Conservation (phyloP, 208 protist species). For the Eutreptiella sp. region DNA sequence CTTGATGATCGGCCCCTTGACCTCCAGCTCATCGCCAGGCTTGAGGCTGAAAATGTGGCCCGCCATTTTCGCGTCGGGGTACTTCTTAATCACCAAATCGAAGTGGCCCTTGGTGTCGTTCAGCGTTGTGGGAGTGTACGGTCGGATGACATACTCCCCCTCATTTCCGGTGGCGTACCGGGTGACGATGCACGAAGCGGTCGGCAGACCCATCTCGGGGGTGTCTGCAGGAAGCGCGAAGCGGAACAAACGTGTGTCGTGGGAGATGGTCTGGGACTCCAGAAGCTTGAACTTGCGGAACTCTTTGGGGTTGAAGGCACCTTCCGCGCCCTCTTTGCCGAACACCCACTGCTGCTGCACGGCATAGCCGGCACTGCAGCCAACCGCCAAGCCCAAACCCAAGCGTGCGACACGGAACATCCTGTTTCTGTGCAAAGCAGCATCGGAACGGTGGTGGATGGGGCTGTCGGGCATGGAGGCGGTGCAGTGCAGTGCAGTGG, state of each 20-base stretch:
- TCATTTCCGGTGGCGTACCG: slow-evolving; percentile 19
- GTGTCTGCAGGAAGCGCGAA: slow-evolving; percentile 71
- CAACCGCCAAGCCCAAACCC: too few species aligned
- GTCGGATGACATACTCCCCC: slow-evolving; percentile 18
- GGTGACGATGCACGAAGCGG: slow-evolving; percentile 63
- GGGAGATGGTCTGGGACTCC: slow-evolving; percentile 68
- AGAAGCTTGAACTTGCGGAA: slow-evolving; percentile 65
- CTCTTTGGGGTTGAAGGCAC: slow-evolving; percentile 59
- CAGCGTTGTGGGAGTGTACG: slow-evolving; percentile 20
- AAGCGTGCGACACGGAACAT: too few species aligned
- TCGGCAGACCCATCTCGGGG: slow-evolving; percentile 64
- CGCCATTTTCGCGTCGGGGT: slow-evolving; percentile 38
- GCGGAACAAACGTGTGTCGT: slow-evolving; percentile 71
- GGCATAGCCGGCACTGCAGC: too few species aligned
- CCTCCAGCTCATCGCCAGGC: slow-evolving; percentile 41
- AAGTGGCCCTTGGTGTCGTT: slow-evolving; percentile 2
- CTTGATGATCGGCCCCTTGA: slow-evolving; percentile 40
- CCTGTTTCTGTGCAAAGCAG: too few species aligned
- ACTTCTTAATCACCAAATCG: slow-evolving; percentile 29
- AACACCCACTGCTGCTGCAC: too few species aligned
- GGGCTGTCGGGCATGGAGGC: too few species aligned
- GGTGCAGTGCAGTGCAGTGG: too few species aligned
- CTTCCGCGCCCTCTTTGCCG: too few species aligned
- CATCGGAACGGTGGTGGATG: too few species aligned
- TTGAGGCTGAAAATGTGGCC: slow-evolving; percentile 39